Evolutionary conservation across 306 rosid genomes (phyloP).

Genomic region (Cucumis hystrix): DNA sequence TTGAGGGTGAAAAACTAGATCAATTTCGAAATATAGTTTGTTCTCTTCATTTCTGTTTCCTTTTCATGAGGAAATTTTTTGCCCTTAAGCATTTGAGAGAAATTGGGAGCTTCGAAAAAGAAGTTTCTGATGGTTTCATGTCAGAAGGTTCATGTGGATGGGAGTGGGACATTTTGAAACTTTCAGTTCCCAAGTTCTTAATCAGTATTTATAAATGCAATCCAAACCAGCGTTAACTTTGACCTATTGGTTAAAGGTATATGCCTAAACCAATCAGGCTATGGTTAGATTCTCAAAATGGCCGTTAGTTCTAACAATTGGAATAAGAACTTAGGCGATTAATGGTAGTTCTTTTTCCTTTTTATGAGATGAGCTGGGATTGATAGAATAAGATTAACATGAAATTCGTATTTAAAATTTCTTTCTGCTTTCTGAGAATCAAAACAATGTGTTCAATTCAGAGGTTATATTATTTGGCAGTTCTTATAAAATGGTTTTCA

Average conservation of each 20-base stretch:
- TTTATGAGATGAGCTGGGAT: background rate
- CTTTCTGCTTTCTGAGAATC: background rate
- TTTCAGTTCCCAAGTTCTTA: background rate
- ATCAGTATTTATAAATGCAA: background rate
- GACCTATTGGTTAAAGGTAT: background rate
- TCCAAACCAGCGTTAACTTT: background rate
- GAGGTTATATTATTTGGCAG: background rate
- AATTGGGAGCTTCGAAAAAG: background rate
- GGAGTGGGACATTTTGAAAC: background rate
- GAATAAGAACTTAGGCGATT: background rate
- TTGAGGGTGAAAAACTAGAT: background rate
- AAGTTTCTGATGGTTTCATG: background rate
- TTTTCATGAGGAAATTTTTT: background rate
- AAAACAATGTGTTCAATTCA: background rate
- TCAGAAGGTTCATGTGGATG: background rate
- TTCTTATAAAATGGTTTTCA: background rate
- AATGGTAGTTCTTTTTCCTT: background rate
- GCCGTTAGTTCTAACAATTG: too few relatives aligned
- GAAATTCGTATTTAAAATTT: background rate
- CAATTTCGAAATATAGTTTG: background rate
- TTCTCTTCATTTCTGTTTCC: background rate
- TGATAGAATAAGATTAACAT: background rate
- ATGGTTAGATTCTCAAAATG: background rate
- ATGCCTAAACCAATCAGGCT: background rate
- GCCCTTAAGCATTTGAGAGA: background rate